A percentile compares a stretch with the other conserved stretches of the same genome.
Evolutionary conservation across 2,329 filamentous ascomycete genomes (phyloP).

Genomic region (Calonectria pauciramosa): DNA sequence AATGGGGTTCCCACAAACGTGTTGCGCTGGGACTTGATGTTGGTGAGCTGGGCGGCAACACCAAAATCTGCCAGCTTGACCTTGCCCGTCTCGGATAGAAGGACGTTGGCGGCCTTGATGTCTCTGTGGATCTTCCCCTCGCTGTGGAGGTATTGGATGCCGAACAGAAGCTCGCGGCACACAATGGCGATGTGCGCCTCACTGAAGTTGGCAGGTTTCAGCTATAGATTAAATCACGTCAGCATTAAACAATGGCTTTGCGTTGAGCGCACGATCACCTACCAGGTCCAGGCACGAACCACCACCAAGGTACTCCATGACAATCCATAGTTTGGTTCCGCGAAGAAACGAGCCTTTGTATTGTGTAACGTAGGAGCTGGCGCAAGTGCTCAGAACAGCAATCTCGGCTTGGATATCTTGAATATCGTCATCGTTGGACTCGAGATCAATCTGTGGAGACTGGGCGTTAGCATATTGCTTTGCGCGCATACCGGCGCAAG

Average conservation of each 20-base stretch:
- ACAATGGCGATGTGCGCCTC: slow-evolving; percentile 95
- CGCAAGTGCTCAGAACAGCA: slow-evolving; percentile 92
- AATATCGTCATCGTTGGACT: slow-evolving; percentile 98
- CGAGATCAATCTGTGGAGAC: slow-evolving; percentile 88
- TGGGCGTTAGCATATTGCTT: slow-evolving; percentile 26
- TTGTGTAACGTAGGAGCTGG: slow-evolving; percentile 92
- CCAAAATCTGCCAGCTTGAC: slow-evolving; percentile 98
- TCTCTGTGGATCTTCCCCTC: slow-evolving; percentile 98
- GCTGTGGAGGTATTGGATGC: slow-evolving; percentile 91
- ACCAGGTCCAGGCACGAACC: slow-evolving; percentile 96
- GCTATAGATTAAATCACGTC: slow-evolving; percentile 60
- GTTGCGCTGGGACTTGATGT: slow-evolving; percentile 97
- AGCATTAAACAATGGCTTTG: background rate
- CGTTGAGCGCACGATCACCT: slow-evolving; percentile 47
- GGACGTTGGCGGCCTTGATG: slow-evolving; percentile 95
- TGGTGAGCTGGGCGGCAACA: slow-evolving; percentile 94
- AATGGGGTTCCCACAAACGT: slow-evolving; percentile 98
- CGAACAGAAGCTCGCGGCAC: slow-evolving; percentile 89
- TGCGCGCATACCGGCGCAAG: slow-evolving; percentile 32
- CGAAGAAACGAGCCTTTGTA: slow-evolving; percentile 98
- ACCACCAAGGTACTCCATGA: slow-evolving; percentile 97
- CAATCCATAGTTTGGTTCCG: slow-evolving; percentile 98
- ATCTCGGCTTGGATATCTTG: slow-evolving; percentile 99
- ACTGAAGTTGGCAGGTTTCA: slow-evolving; percentile 90
- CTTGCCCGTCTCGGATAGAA: slow-evolving; percentile 91